Percentiles rank a stretch among this genome's conserved stretches.
Evolutionary conservation across 768 basidiomycete genomes (phyloP).

Genomic region (Suillus paluster): DNA sequence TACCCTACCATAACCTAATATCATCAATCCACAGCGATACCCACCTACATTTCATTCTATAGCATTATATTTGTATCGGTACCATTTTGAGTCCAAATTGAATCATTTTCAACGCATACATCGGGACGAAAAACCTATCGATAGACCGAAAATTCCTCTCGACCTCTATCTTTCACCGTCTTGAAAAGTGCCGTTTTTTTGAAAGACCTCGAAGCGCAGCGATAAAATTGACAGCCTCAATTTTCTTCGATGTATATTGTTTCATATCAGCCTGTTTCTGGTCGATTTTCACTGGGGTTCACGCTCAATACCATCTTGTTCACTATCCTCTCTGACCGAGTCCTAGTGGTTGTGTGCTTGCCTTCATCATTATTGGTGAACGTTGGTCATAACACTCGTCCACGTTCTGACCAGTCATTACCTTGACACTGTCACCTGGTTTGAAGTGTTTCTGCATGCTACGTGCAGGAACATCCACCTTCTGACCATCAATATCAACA

Average conservation of each 20-base stretch:
- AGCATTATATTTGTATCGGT: neutral
- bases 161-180: neutral
- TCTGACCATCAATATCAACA: conserved; percentile 84
- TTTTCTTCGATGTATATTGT: neutral
- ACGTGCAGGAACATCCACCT: conserved; percentile 83
- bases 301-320: no score
- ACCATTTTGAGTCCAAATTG: neutral
- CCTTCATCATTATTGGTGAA: no score
- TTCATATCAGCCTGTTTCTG: neutral
- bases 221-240: neutral
- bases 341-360: no score
- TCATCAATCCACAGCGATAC: neutral
- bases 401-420: conserved; percentile 92
- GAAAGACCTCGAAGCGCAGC: neutral
- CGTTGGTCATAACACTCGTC: conserved; percentile 97
- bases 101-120: neutral
- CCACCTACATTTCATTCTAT: neutral
- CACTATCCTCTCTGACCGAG: no score
- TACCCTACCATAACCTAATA: neutral
- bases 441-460: conserved; percentile 95
- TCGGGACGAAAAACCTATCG: neutral
- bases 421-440: conserved; percentile 97
- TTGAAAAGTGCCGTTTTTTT: neutral
- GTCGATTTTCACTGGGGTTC: conserved; percentile 1
- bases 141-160: neutral